Conservation (phyloP, 2,329 filamentous ascomycete genomes). For the Aspergillus sp. region DNA sequence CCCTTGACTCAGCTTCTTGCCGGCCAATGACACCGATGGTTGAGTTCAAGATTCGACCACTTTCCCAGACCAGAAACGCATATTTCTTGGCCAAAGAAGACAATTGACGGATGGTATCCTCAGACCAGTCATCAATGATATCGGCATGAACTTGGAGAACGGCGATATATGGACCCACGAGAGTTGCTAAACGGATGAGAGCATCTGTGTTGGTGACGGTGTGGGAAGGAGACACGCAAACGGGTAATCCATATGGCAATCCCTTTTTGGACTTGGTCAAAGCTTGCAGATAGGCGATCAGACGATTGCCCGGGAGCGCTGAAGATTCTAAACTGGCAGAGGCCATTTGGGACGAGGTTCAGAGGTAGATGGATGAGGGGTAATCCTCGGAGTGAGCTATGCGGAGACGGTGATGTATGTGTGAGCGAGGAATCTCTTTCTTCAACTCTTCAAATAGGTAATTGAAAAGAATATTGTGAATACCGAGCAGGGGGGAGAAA, state of each 20-base stretch:
- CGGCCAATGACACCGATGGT: slow-evolving; percentile 39
- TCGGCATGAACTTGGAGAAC: slow-evolving; percentile 66
- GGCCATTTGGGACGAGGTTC: slow-evolving; percentile 23
- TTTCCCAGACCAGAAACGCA: slow-evolving; percentile 48
- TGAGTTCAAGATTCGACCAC: slow-evolving; percentile 44
- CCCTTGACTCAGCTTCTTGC: slow-evolving; percentile 31
- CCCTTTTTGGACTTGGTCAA: slow-evolving; percentile 39
- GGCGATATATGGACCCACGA: slow-evolving; percentile 64
- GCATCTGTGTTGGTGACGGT: slow-evolving; percentile 61
- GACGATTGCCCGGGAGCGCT: slow-evolving; percentile 38
- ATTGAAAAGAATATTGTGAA: neutral
- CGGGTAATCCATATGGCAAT: slow-evolving; percentile 44
- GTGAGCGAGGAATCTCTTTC: neutral
- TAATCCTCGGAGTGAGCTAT: neutral
- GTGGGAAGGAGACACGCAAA: slow-evolving; percentile 57
- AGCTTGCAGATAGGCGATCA: slow-evolving; percentile 43
- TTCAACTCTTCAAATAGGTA: neutral
- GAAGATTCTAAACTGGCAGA: slow-evolving; percentile 18
- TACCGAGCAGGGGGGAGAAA: neutral
- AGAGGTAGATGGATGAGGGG: neutral
- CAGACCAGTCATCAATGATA: slow-evolving; percentile 64
- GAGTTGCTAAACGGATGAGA: slow-evolving; percentile 60
- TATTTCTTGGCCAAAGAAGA: slow-evolving; percentile 40
- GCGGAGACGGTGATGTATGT: neutral
- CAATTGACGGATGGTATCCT: slow-evolving; percentile 54